Base-by-base conservation (phyloP, 148 eudicot genomes). In the Nyssa sinensis region DNA sequence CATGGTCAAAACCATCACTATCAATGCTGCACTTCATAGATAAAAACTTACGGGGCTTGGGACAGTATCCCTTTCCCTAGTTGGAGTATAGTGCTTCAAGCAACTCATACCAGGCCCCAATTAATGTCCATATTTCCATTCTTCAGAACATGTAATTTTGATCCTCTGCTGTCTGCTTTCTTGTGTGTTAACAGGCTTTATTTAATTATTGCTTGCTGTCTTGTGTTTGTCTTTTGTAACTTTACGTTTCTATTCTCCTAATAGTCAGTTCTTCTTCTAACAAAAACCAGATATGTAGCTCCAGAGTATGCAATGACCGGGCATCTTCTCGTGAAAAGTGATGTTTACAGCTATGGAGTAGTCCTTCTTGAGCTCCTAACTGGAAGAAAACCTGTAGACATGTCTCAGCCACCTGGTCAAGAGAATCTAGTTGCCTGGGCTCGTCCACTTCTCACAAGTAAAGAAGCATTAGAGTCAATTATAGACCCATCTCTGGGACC, bases 291-390 rank as follows among this genome's bases (percentile, higher is more conserved):
- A 84, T 94, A 94, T 37, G 97, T 94, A 61, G 98, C 98, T 79
- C 98, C 98, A 7, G 98, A 94, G 82, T 94, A 94, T 72, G 98
- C 98, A 28, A 94, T 94, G 98, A 94, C 98, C 1, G 97, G 98
- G 57, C 98, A 92, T 81, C 97, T 94, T 74, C 97, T 94, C 3
- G 98, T 92, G 49, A 94, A 94, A 80, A 94, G 98, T 53, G 98
- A 94, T 62, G 98, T 94, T 28, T 94, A 94, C 69, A 94, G 98
- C 79, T 94, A 92, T 64, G 98, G 98, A 34, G 98, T 94, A 31
- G 97, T 94, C 79, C 94, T 94, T 44, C 97, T 94, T 4, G 98
- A 94, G 89, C 98, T 94, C 47, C 75, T 94, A 70, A 92, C 98
- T 0, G 97, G 97, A 58, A 89, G 88, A 70, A 92, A 92, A 81